A percentile compares a stretch with the other conserved stretches of the same genome.
Conservation (phyloP, 192 early-diverging fungal genomes). For the Pilaira anomala region DNA sequence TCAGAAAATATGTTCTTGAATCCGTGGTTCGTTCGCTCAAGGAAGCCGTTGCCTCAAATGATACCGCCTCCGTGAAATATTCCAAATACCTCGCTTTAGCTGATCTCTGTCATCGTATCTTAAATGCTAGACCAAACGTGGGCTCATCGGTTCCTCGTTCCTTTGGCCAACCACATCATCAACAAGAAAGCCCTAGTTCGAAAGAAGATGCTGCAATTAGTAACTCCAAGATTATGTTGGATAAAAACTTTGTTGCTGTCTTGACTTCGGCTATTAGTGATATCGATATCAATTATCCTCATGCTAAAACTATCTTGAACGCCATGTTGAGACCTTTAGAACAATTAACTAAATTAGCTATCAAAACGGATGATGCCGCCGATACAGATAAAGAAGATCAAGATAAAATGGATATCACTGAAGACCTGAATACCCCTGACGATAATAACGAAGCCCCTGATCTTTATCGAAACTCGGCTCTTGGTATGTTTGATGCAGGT, state of each 20-base stretch:
- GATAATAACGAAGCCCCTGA: conserved; percentile 55
- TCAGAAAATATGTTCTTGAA: conserved; percentile 68
- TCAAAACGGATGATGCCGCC: conserved; percentile 68
- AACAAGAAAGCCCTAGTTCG: conserved; percentile 16
- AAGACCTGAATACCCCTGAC: conserved; percentile 40
- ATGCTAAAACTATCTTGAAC: conserved; percentile 68
- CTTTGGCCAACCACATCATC: not conserved
- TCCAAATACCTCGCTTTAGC: conserved; percentile 64
- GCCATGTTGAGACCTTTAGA: conserved; percentile 87
- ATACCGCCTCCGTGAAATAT: conserved; percentile 56
- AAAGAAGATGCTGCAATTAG: conserved; percentile 59
- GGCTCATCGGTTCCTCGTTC: not conserved
- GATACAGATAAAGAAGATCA: conserved; percentile 46
- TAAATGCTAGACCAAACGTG: conserved; percentile 49
- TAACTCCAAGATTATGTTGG: conserved; percentile 80
- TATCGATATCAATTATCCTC: conserved; percentile 90
- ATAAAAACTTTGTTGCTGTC: conserved; percentile 78
- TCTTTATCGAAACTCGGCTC: conserved; percentile 76
- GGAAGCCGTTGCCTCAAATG: conserved; percentile 52
- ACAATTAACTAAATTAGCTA: conserved; percentile 82
- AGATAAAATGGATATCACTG: conserved; percentile 53
- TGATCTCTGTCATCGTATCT: conserved; percentile 64
- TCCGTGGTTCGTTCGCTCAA: conserved; percentile 59
- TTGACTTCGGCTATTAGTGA: conserved; percentile 79
- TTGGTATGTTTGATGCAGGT: conserved; percentile 76